Evolutionary conservation across 1,284 basidiomycete genomes (phyloP), one percentile per base, ranked within the genome.

Genomic region (Malassezia globosa): DNA sequence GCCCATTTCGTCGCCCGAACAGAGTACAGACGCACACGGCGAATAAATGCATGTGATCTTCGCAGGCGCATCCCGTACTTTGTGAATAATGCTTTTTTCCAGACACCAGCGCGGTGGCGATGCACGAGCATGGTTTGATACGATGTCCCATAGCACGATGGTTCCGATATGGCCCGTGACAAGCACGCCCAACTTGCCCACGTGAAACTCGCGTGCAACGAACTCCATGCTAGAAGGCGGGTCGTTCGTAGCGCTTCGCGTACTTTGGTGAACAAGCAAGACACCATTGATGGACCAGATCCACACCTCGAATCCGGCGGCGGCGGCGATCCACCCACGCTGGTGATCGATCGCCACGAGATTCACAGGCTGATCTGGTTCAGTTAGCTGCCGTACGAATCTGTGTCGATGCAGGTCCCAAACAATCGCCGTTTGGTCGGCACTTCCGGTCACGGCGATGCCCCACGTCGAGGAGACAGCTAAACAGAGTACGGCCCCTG

Each of bases 241-340:
- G 29, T 72, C 66, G 27, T 56, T 48, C 2, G 61, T 44, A 16
- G 55, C 58, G 24, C 61, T 51, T 19, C 61, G 59, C 6, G 86
- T 76, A 59, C 84, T 81, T 21, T 87, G 64, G 13, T 74, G 77
- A 0, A 79, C 80, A 50, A 88, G 82, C 1, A 78, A 79, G 21
- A 82, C 77, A 0, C 79, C 86, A 59, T 89, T 89, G 73, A 89
- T 79, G 1, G 83, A 87, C 70, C 87, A 85, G 10, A 89, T 67
- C 63, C 79, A 81, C 4, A 89, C 73, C 37, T 78, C 79, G 1
- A 76, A 72, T 16, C 76, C 73, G 2, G 84, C 85, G 56, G 83
- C 87, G 0, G 85, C 84, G 1, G 84, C 85, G 43, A 89, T 80
- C 64, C 83, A 81, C 6, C 87, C 86, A 42, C 82, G 86, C 63